Evolutionary conservation across 73 alveolate species (phyloP), one percentile per base, ranked within the genome.

Genomic region (Paramecium caudatum): DNA sequence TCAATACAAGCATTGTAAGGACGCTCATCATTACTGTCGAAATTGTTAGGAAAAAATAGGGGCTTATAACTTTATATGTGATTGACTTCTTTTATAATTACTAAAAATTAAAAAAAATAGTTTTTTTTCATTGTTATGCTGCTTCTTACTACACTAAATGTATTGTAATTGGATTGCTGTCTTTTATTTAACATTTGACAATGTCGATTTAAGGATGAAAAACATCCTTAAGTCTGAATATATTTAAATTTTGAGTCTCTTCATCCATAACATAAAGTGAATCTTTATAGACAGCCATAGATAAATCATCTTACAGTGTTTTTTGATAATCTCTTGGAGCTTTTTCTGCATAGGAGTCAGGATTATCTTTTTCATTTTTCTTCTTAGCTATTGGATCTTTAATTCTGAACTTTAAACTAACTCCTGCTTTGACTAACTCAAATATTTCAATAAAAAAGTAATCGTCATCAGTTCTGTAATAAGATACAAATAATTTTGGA

Each of bases 211-310:
- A 74, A 74, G 88, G 88, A 74, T 74, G 88, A 45, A 74, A 74
- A 1, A 43, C 45, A 45, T 74, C 88, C 43, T 45, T 74, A 25
- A 74, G 17, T 45, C 88, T 74, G 47, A 74, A 74, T n/a, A 74
- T 39, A 37, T 74, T 30, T 0, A 74, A 30, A 25, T 74, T 74
- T 5, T 74, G 19, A 15, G 88, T 74, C 12, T 74, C 88, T 86
- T 86, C 93, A 86, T 86, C 93, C 43, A 86, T 27, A 17, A 86
- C 83, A 65, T 86, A 86, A 5, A 86, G 13, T 6, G 93, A 62
- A 37, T 86, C 93, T 16, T 48, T 86, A 63, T 62, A 70, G 1
- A 86, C 8, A 21, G 80, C 80, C 69, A 86, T 62, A 10, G 93
- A 86, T 8, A 86, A 46, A 47, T 86, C 93, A 63, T 86, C 93